Evolutionary conservation across 306 rosid species (phyloP), one percentile per base, ranked within the genome.

Genomic region (Cicer yamashitae): DNA sequence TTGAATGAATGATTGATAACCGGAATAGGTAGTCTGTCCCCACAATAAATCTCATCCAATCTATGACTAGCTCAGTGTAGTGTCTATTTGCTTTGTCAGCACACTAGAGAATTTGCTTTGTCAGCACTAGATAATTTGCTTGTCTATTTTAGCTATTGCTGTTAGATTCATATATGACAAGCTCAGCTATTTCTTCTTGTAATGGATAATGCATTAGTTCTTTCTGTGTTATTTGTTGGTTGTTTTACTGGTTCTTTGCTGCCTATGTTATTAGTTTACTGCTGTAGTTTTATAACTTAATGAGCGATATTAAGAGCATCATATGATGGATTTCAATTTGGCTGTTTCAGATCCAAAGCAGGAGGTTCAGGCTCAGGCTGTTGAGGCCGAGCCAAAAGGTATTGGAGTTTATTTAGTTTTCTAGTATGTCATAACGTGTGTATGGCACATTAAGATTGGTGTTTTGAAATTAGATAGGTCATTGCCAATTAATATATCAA

Each of bases 371-470:
- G 53, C 77, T 25, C 79, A 69, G 74, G 76, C 84, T 43, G 81
- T 52, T 34, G 88, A 72, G 45, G 79, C 78, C 72, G 91, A 84
- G 78, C 86, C 82, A 46, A 89, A 85, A 83, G 96, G 98, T 90
- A 63, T 15, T 17, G 56, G 53, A 40, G 43, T 48, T 25, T 67
- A 15, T 77, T 62, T 60, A 40, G 13, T 66, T 76, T 68, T 53
- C 45, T 22, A 78, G 59, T 30, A 53, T 51, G 57, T 54, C 7
- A 1, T 59, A 71, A 38, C 62, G 4, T 18, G 18, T 40, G 20
- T 79, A 3, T 44, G 80, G 54, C 65, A 38, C 64, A 11, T 50
- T 73, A 68, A 12, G 10, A 51, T 81, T 52, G 2, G 47, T 64
- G 34, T 73, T 72, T 63, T 8, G 4, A 72, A 81, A 59, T 30